Evolutionary conservation across 208 protist genomes (phyloP).

Genomic region (Novymonas esmeraldas): DNA sequence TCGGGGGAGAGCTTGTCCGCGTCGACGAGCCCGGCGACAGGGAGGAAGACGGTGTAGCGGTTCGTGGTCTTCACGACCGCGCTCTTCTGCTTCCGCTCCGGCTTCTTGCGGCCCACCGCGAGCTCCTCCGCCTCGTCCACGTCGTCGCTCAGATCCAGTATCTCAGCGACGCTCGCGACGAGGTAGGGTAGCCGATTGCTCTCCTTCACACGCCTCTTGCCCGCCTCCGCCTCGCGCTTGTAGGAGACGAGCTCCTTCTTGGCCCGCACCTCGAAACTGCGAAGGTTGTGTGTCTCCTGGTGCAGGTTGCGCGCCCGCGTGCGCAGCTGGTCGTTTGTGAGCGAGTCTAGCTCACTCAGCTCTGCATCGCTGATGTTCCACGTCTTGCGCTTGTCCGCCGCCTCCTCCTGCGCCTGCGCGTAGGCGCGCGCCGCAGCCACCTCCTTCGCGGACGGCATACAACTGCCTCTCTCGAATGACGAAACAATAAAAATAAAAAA

Average conservation of each 20-base stretch:
- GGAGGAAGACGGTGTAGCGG: slow-evolving; percentile 99
- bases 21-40: slow-evolving; percentile 99
- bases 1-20: slow-evolving; percentile 95
- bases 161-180: slow-evolving; percentile 85
- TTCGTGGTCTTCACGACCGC: slow-evolving; percentile 99
- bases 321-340: slow-evolving; percentile 79
- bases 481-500: no score
- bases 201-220: slow-evolving; percentile 74
- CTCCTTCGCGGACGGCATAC: slow-evolving; percentile 34
- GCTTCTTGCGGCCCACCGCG: slow-evolving; percentile 65
- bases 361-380: slow-evolving; percentile 62
- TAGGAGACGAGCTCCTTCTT: slow-evolving; percentile 54
- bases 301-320: slow-evolving; percentile 51
- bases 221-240: slow-evolving; percentile 66
- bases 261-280: slow-evolving; percentile 56
- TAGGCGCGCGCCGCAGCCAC: slow-evolving; percentile 31
- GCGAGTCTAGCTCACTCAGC: slow-evolving; percentile 66
- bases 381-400: slow-evolving; percentile 15
- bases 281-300: slow-evolving; percentile 75
- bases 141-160: slow-evolving; percentile 83
- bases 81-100: slow-evolving; percentile 92
- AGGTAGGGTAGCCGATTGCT: slow-evolving; percentile 91
- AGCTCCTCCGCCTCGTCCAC: slow-evolving; percentile 80
- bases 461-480: no score
- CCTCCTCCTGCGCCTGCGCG: slow-evolving; percentile 30